Conservation (phyloP, 805 yeast genomes). For the Pichia exigua region DNA sequence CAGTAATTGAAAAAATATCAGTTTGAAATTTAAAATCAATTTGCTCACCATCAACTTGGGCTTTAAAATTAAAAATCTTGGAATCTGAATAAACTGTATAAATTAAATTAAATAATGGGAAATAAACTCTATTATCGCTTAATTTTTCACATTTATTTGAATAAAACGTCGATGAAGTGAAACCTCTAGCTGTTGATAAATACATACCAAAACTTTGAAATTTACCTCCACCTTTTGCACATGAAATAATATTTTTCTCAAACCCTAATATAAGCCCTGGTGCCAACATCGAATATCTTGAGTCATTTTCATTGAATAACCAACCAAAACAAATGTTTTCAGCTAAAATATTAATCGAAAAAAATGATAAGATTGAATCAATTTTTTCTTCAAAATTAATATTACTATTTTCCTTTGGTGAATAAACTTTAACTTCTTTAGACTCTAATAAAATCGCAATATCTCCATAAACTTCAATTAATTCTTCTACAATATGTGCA, state of each 20-base stretch:
- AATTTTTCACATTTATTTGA: conserved; percentile 38
- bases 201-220: conserved; percentile 63
- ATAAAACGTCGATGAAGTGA: conserved; percentile 38
- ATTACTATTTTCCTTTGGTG: background rate
- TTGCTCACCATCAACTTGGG: conserved; percentile 58
- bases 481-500: conserved; percentile 31
- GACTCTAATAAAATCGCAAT: background rate
- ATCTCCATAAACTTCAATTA: conserved; percentile 16
- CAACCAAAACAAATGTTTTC: conserved; percentile 72
- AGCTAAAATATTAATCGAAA: conserved; percentile 50
- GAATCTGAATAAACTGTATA: conserved; percentile 29
- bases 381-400: conserved; percentile 11
- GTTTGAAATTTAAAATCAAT: conserved; percentile 60
- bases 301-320: conserved; percentile 43
- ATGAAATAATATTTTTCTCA: conserved; percentile 59
- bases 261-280: conserved; percentile 81
- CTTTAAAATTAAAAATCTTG: conserved; percentile 28
- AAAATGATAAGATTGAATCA: conserved; percentile 27
- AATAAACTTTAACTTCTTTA: background rate
- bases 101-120: conserved; percentile 59
- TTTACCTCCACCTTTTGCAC: conserved; percentile 56
- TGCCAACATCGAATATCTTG: background rate
- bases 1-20: conserved; percentile 46
- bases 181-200: conserved; percentile 63
- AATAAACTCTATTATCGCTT: conserved; percentile 52